Conservation (phyloP, 2,329 filamentous ascomycete species). For the Intubia oerlemansii region DNA sequence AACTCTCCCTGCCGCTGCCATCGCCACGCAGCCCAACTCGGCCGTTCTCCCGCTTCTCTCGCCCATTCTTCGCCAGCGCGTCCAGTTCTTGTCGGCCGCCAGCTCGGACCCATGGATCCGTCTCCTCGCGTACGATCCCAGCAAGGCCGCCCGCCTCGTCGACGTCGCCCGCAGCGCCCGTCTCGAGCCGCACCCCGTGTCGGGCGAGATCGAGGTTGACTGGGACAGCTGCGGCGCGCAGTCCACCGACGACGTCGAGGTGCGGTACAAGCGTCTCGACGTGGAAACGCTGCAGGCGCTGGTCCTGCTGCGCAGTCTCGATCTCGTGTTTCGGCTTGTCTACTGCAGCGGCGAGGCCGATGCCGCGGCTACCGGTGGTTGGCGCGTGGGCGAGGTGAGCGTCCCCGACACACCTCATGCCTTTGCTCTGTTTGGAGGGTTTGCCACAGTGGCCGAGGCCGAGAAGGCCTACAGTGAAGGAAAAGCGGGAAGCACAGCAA, state of each 20-base stretch:
- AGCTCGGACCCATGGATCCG: slow-evolving; percentile 50
- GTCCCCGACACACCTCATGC: slow-evolving; percentile 35
- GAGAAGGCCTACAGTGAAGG: slow-evolving; percentile 27
- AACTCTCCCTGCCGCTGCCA: slow-evolving; percentile 34
- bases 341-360: slow-evolving; percentile 52
- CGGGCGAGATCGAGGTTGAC: slow-evolving; percentile 59
- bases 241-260: slow-evolving; percentile 27
- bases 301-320: slow-evolving; percentile 34
- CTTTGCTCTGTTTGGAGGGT: slow-evolving; percentile 29
- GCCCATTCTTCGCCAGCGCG: slow-evolving; percentile 43
- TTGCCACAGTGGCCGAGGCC: slow-evolving; percentile 32
- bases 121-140: slow-evolving; percentile 46
- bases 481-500: too few species aligned
- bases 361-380: slow-evolving; percentile 37
- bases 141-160: slow-evolving; percentile 33
- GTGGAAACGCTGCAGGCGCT: slow-evolving; percentile 53
- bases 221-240: slow-evolving; percentile 28
- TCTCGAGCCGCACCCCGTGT: slow-evolving; percentile 62
- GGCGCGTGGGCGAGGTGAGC: slow-evolving; percentile 52
- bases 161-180: slow-evolving; percentile 37
- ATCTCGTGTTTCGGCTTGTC: slow-evolving; percentile 42
- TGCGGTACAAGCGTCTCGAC: slow-evolving; percentile 47
- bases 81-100: slow-evolving; percentile 39
- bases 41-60: slow-evolving; percentile 38
- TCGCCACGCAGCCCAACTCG: slow-evolving; percentile 33